Evolutionary conservation across 495 filamentous ascomycete species (phyloP).

Genomic region (Hypoxylon fragiforme): DNA sequence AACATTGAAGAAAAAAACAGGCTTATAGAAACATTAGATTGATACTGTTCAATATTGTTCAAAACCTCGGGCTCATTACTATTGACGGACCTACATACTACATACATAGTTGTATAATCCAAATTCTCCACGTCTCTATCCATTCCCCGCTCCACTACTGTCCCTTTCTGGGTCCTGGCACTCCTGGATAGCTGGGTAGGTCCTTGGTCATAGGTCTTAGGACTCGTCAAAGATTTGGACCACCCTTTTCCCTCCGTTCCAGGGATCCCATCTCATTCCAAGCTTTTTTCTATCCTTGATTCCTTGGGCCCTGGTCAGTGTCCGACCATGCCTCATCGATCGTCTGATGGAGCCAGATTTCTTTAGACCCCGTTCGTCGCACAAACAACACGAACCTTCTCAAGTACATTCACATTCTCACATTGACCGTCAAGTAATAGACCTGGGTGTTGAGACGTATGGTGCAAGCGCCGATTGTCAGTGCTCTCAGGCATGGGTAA

Average conservation of each 20-base stretch:
- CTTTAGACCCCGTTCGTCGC: constrained; percentile 37
- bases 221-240: constrained; percentile 2
- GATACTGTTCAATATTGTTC: too few relatives aligned
- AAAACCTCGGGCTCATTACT: too few relatives aligned
- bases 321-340: constrained; percentile 39
- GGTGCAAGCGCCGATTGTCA: constrained; percentile 29
- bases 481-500: constrained; percentile 35
- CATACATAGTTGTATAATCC: neutral
- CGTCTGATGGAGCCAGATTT: constrained; percentile 37
- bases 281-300: constrained; percentile 27
- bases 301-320: constrained; percentile 28
- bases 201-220: neutral
- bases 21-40: too few relatives aligned
- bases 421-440: constrained; percentile 20
- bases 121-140: neutral
- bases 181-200: too few relatives aligned
- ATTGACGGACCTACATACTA: neutral
- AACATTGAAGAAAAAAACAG: too few relatives aligned
- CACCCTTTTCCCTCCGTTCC: constrained; percentile 23
- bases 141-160: constrained; percentile 3
- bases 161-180: neutral
- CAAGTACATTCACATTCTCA: neutral
- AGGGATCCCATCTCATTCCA: constrained; percentile 33
- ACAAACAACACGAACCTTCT: constrained; percentile 3
- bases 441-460: constrained; percentile 33